phyloP scores from a whole-genome alignment of 1,139 yeast species.

The Hyphopichia khmerensis region DNA sequence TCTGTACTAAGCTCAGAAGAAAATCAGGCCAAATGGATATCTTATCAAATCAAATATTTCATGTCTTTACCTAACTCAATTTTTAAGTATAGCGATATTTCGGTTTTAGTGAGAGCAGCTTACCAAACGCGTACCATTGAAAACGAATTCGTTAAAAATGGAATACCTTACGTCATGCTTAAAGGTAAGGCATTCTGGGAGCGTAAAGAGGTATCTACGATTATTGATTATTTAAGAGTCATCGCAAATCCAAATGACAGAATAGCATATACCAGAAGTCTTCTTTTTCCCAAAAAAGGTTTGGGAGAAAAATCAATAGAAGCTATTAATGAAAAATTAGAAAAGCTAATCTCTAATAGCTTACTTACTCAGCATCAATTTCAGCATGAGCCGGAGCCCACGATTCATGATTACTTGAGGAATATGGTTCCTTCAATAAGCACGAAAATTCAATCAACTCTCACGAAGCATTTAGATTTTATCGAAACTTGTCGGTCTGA shows the following conservation, averaged over 20 bases:
- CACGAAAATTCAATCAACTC: neutral
- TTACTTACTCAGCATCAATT: neutral
- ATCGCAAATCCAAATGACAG: conserved; percentile 58
- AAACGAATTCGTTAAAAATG: conserved; percentile 49
- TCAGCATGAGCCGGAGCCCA: neutral
- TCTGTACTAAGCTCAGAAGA: conserved; percentile 35
- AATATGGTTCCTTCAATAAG: neutral
- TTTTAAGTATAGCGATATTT: conserved; percentile 56
- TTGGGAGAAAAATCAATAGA: conserved; percentile 62
- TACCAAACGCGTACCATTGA: conserved; percentile 62
- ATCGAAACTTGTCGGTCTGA: conserved; percentile 26
- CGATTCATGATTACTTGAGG: neutral
- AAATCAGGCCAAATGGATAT: conserved; percentile 60
- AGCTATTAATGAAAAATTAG: conserved; percentile 17
- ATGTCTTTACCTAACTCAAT: conserved; percentile 33
- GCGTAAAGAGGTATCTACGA: conserved; percentile 60
- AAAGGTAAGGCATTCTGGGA: conserved; percentile 84
- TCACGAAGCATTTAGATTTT: conserved; percentile 23
- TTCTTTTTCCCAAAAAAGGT: conserved; percentile 66
- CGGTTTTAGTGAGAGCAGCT: conserved; percentile 68
- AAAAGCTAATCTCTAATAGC: neutral
- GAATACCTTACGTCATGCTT: conserved; percentile 65
- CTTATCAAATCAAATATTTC: conserved; percentile 51
- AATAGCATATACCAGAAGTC: conserved; percentile 55
- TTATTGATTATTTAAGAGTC: conserved; percentile 64